phyloP scores from a whole-genome alignment of 148 eudicot genomes.

The Rheum nobile region DNA sequence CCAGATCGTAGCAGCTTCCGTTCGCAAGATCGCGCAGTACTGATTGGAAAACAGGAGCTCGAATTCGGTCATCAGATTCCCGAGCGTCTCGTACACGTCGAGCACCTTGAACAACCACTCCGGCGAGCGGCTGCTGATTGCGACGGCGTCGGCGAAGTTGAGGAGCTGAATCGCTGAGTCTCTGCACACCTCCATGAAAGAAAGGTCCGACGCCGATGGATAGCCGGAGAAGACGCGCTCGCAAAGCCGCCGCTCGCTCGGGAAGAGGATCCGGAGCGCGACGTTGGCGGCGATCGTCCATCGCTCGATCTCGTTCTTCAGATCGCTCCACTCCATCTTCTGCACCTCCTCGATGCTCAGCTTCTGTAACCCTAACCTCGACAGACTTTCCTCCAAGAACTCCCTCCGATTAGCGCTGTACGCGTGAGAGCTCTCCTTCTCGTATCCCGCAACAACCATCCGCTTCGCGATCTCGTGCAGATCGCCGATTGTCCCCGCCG shows the following conservation, averaged over 20 bases:
- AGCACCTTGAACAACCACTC: slow-evolving; percentile 79
- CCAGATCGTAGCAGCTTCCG: slow-evolving; percentile 69
- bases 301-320: slow-evolving; percentile 70
- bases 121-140: slow-evolving; percentile 72
- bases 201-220: slow-evolving; percentile 49
- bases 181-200: slow-evolving; percentile 94
- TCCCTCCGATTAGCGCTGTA: slow-evolving; percentile 60
- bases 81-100: slow-evolving; percentile 65
- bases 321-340: slow-evolving; percentile 59
- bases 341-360: slow-evolving; percentile 61
- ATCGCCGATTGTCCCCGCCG: slow-evolving; percentile 55
- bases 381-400: slow-evolving; percentile 78
- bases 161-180: slow-evolving; percentile 61
- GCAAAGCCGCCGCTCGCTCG: slow-evolving; percentile 77
- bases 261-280: slow-evolving; percentile 65
- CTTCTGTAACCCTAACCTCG: slow-evolving; percentile 66
- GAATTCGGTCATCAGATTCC: slow-evolving; percentile 76
- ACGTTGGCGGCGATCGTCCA: slow-evolving; percentile 64
- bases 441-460: slow-evolving; percentile 65
- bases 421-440: slow-evolving; percentile 61
- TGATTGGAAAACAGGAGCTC: slow-evolving; percentile 70
- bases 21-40: slow-evolving; percentile 46
- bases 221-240: slow-evolving; percentile 69
- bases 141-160: slow-evolving; percentile 72
- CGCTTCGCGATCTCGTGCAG: slow-evolving; percentile 66